These are phyloP conservation scores for Xylaria polymorpha DNA, from an alignment of 2,329 filamentous ascomycete species.

Conservation along the genomic window DNA sequence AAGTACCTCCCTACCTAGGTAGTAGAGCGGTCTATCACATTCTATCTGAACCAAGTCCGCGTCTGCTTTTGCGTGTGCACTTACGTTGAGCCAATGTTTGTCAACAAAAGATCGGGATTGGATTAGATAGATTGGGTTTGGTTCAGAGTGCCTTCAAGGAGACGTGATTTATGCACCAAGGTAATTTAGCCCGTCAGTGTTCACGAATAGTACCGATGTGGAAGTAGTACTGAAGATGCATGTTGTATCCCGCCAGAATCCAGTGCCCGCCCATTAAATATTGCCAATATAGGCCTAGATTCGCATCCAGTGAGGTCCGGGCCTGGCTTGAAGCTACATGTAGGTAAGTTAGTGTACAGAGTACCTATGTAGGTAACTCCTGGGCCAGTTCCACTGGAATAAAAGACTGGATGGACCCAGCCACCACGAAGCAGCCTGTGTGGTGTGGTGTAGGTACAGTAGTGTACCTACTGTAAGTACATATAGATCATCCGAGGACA, in stretches of 20 bases:
- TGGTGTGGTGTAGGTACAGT: background rate
- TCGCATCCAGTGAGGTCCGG: no score
- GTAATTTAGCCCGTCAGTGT: slow-evolving; percentile 1
- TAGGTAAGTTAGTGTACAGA: background rate
- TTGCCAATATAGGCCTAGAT: slow-evolving; percentile 20
- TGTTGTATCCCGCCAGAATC: background rate
- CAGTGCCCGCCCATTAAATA: background rate
- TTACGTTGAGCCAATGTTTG: slow-evolving; percentile 2
- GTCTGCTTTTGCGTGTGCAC: background rate
- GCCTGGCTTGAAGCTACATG: no score
- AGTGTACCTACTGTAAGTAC: no score
- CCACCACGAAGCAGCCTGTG: slow-evolving; percentile 11
- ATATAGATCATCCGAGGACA: slow-evolving; percentile 20
- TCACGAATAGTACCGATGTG: background rate
- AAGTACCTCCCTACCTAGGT: no score
- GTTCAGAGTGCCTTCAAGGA: background rate
- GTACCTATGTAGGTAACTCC: no score
- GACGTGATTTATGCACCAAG: background rate
- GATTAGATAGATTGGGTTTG: background rate
- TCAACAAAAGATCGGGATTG: background rate
- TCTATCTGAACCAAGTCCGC: background rate
- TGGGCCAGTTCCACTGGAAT: slow-evolving; percentile 11
- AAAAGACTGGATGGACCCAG: slow-evolving; percentile 3
- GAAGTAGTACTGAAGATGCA: background rate
- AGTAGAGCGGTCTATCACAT: background rate